phyloP scores from a whole-genome alignment of 2,329 filamentous ascomycete genomes.

The Didymosphaeria variabile region DNA sequence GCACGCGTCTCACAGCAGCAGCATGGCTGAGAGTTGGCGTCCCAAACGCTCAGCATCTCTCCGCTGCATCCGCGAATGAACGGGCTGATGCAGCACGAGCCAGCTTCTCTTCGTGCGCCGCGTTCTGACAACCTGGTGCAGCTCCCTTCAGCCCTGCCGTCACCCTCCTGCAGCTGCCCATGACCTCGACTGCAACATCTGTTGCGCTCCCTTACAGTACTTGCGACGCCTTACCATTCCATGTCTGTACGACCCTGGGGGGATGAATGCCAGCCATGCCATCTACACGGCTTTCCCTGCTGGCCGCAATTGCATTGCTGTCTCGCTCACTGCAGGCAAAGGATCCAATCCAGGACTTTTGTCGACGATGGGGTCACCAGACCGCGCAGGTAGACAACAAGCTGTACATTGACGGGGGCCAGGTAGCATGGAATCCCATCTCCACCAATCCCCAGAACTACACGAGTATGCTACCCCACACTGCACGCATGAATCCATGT shows the following conservation, averaged over 20 bases:
- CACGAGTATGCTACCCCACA: constrained; percentile 60
- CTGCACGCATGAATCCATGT: background rate
- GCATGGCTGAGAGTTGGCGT: constrained; percentile 36
- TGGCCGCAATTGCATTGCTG: constrained; percentile 40
- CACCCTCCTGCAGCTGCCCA: constrained; percentile 27
- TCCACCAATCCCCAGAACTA: constrained; percentile 61
- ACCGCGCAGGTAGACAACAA: constrained; percentile 67
- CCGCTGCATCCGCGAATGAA: constrained; percentile 31
- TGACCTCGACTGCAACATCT: constrained; percentile 19
- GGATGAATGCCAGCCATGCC: constrained; percentile 45
- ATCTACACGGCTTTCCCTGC: constrained; percentile 34
- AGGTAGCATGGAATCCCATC: constrained; percentile 64
- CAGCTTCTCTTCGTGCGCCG: constrained; percentile 27
- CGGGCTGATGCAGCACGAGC: constrained; percentile 20
- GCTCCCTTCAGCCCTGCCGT: constrained; percentile 40
- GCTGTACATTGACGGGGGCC: constrained; percentile 70
- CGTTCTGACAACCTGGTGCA: constrained; percentile 25
- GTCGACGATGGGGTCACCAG: constrained; percentile 63
- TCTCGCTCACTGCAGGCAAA: constrained; percentile 41
- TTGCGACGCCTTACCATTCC: constrained; percentile 25
- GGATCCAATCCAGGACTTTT: constrained; percentile 64
- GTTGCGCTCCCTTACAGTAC: constrained; percentile 22
- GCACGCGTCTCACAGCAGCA: constrained; percentile 33
- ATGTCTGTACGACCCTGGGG: constrained; percentile 28
- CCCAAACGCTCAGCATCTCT: constrained; percentile 32